Evolutionary conservation across 228 moss, liverwort and hornwort genomes (phyloP).

Genomic region (Sphagnum fallax): DNA sequence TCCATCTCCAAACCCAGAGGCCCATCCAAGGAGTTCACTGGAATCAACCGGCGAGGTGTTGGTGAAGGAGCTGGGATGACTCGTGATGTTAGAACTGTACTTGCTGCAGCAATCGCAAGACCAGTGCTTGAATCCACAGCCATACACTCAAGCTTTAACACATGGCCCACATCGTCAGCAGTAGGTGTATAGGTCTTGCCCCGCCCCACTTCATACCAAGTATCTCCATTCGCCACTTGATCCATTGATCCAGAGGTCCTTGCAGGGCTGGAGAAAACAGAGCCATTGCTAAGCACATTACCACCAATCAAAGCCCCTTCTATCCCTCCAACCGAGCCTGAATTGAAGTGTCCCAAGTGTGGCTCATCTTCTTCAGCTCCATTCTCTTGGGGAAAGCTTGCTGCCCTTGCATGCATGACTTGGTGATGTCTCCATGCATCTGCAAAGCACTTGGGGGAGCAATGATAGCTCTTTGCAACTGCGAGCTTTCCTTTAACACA

Average conservation of each 20-base stretch:
- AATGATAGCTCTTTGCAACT: conserved; percentile 90
- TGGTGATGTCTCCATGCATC: conserved; percentile 97
- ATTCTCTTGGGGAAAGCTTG: conserved; percentile 65
- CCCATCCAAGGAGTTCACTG: conserved; percentile 45
- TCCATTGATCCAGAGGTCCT: conserved; percentile 36
- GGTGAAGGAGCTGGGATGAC: conserved; percentile 81
- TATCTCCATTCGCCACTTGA: conserved; percentile 34
- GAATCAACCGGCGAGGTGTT: conserved; percentile 61
- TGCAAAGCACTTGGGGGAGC: conserved; percentile 85
- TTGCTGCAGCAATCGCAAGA: conserved; percentile 24
- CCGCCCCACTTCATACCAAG: conserved; percentile 62
- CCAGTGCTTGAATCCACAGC: conserved; percentile 50
- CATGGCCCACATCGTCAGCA: conserved; percentile 64
- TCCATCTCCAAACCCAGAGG: conserved; percentile 33
- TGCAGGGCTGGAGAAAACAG: conserved; percentile 55
- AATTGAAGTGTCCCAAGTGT: conserved; percentile 5
- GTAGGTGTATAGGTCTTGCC: conserved; percentile 68
- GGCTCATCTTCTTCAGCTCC: conserved; percentile 73
- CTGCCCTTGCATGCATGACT: conserved; percentile 85
- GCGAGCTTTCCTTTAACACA: conserved; percentile 82
- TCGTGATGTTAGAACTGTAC: conserved; percentile 41
- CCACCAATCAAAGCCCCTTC: conserved; percentile 2
- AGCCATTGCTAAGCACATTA: conserved; percentile 34
- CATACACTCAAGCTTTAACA: conserved; percentile 69
- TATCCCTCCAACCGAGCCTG: neutral